Evolutionary conservation across 2,329 filamentous ascomycete genomes (phyloP), one percentile per base, ranked within the genome.

Genomic region (Diatrype stigma): DNA sequence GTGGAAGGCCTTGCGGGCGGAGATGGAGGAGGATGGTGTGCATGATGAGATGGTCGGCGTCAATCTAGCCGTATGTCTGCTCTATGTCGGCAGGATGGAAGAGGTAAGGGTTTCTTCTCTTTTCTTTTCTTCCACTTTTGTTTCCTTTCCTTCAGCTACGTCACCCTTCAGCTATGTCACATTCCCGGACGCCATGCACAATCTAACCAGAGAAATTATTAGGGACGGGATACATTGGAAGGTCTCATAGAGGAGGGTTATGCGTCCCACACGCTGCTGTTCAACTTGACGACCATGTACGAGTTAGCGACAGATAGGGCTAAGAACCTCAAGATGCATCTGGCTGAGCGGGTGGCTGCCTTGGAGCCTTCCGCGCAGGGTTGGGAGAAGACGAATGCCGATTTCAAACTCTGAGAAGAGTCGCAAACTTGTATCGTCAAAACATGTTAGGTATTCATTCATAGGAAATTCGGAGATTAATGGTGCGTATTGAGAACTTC

Each of bases 271-370:
- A 89, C 89, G 1, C 72, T 96, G 2, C 81, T 95, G 0, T 96
- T 96, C 71, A 97, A 97, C 66, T 70, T 99, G 12, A 84, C 86
- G 11, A 97, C 93, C 0, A 82, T 96, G 61, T 97, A 96, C 66
- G 94, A 97, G 70, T 78, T 97, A 7, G 94, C 89, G 65, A 92
- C 89, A 0, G 92, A 97, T 60, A 80, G 81, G 55, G 82, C 89
- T 40, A 76, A 81, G 46, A 78, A 78, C 12, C 70, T 87, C 60
- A 97, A 97, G 75, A 69, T 81, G 28, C 75, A 73, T 23, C 74
- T 97, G 17, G 85, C 87, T 2, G 87, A 90, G 60, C 80, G 78
- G 47, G 77, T 94, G 17, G 86, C 89, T 1, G 72, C 68, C 1
- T 75, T 81, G 60, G 77, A 79, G 40, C 75, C 80, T 16, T 77